Base-by-base conservation (phyloP, 768 basidiomycete species). In the Sutorius australiensis region DNA sequence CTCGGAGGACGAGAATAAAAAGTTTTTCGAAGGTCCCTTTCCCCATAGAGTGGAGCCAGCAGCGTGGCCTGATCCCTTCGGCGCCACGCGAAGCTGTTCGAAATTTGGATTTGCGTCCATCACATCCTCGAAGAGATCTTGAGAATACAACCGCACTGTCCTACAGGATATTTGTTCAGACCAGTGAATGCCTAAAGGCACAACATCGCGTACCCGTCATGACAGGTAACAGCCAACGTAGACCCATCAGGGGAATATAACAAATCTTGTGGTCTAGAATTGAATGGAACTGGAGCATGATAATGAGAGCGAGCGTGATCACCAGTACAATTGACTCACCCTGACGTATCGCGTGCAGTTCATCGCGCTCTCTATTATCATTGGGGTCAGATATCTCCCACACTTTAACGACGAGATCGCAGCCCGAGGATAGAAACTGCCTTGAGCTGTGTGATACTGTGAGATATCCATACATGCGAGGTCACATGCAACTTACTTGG, bases 1-100 rank as follows among this genome's bases (percentile, higher is more conserved):
- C 56, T 84, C 84, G 1, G 82, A 80, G 1, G 82, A 85, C 1
- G 80, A 79, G 62, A 83, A 83, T 13, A 86, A 55, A 11, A 71
- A 53, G 13, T 72, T 57, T 0, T 70, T 55, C 0, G 80, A 76
- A 0, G 61, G 44, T 0, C 66, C 75, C 17, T 32, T 40, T 2
- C 84, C 84, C 85, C 85, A 87, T 9, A 66, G 63, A 21, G 81
- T 75, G 6, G 76, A 66, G 3, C 83, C 84, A 28, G 76, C 63
- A 21, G 67, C 66, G 12, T 72, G 72, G 13, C 32, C 46, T 3
- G 58, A 60, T 14, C 48, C 44, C 34, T 45, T 48, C 21, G 62
- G 60, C 30, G 67, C 54, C 14, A 50, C 58, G 7, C 16, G 5
- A 7, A 71, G 51, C 36, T 38, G 46, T 11, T 54, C 57, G 41